Evolutionary conservation across 108 stramenopile genomes (phyloP).

Genomic region (Cyclotella cryptica): DNA sequence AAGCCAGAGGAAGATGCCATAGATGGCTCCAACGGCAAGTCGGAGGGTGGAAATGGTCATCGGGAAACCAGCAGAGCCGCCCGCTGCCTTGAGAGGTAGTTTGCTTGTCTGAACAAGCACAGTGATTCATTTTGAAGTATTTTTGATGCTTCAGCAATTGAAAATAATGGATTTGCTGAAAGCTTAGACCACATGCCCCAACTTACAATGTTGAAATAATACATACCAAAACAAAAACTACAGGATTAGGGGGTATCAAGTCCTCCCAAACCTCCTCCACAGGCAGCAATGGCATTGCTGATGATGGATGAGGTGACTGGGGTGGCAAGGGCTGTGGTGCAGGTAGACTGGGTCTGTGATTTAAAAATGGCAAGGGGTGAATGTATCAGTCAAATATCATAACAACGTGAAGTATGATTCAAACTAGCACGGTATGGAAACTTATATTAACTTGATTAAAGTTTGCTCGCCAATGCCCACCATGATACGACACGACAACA

Average conservation of each 20-base stretch:
- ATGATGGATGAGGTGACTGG: conserved; percentile 10
- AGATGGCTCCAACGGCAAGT: conserved; percentile 88
- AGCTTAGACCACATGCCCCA: not conserved
- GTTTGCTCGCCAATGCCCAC: too few species aligned
- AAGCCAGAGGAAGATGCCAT: conserved; percentile 90
- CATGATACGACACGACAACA: not conserved
- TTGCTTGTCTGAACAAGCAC: conserved; percentile 89
- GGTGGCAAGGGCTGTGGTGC: conserved; percentile 21
- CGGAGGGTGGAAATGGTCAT: conserved; percentile 90
- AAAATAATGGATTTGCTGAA: not conserved
- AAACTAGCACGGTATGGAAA: too few species aligned
- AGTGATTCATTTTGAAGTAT: not conserved
- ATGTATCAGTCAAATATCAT: too few species aligned
- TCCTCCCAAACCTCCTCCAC: conserved; percentile 65
- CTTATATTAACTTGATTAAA: too few species aligned
- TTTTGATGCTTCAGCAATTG: not conserved
- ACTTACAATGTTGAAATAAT: conserved; percentile 73
- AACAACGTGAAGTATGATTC: too few species aligned
- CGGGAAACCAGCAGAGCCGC: conserved; percentile 89
- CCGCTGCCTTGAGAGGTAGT: conserved; percentile 86
- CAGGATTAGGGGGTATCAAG: conserved; percentile 78
- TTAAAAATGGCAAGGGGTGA: too few species aligned
- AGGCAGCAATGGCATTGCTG: conserved; percentile 55
- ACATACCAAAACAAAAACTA: conserved; percentile 95
- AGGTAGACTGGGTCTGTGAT: not conserved